These are phyloP conservation scores for Kregervanrija fluxuum DNA, from an alignment of 805 yeast species.

Conservation along the genomic window DNA sequence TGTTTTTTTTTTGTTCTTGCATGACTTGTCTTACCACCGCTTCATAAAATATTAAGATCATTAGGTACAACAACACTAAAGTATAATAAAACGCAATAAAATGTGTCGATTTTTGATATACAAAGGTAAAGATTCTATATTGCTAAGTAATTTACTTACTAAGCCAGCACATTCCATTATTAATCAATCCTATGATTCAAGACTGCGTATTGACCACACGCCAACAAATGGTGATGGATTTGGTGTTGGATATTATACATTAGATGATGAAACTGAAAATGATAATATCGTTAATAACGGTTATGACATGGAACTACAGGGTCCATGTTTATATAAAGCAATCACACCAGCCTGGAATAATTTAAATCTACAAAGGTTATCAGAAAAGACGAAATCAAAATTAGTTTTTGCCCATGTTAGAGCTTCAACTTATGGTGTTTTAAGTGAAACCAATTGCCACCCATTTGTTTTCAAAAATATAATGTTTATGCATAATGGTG, in stretches of 20 bases:
- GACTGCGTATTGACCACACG: slow-evolving; percentile 79
- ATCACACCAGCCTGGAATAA: slow-evolving; percentile 99
- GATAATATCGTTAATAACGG: slow-evolving; percentile 7
- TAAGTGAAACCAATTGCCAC: slow-evolving; percentile 94
- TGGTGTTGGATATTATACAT: slow-evolving; percentile 88
- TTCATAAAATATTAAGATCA: too few species aligned
- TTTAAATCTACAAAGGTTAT: slow-evolving; percentile 74
- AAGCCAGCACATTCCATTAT: slow-evolving; percentile 96
- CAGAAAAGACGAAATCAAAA: slow-evolving; percentile 79
- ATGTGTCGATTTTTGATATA: slow-evolving; percentile 94
- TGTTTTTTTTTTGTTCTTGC: too few species aligned
- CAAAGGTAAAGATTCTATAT: slow-evolving; percentile 85
- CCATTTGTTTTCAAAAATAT: slow-evolving; percentile 84
- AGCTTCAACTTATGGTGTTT: slow-evolving; percentile 91
- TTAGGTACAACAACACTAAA: not conserved
- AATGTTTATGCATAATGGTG: slow-evolving; percentile 98
- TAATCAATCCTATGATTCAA: slow-evolving; percentile 88
- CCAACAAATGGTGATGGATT: slow-evolving; percentile 98
- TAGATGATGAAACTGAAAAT: slow-evolving; percentile 37
- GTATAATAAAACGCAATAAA: not conserved
- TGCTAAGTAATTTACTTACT: slow-evolving; percentile 79
- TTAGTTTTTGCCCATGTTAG: slow-evolving; percentile 93
- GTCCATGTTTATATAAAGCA: slow-evolving; percentile 89
- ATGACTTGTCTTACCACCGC: too few species aligned
- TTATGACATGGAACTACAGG: slow-evolving; percentile 15